These are phyloP conservation scores for Erodium trifolium DNA, from an alignment of 441 rosid species.

Conservation along the genomic window DNA sequence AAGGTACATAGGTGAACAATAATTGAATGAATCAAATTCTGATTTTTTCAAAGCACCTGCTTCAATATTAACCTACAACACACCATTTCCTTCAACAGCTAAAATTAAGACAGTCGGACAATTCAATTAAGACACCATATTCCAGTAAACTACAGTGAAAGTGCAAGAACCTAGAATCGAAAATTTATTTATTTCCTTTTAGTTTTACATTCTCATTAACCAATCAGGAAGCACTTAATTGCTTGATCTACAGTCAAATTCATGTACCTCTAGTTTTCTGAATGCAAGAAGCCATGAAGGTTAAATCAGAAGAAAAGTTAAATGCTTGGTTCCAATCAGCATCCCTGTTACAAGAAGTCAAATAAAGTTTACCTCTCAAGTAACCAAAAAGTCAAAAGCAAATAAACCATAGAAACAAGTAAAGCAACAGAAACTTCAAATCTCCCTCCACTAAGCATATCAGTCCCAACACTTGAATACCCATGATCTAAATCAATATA, in stretches of 20 bases:
- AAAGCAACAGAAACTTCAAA: too few species aligned
- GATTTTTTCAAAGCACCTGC: too few species aligned
- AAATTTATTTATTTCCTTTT: background rate
- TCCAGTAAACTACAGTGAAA: background rate
- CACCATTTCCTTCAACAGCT: background rate
- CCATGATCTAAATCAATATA: too few species aligned
- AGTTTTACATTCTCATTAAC: background rate
- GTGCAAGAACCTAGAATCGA: background rate
- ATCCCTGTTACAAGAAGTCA: slow-evolving; percentile 42
- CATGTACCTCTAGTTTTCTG: slow-evolving; percentile 48
- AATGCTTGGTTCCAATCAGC: slow-evolving; percentile 86
- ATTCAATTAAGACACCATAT: too few species aligned
- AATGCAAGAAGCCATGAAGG: slow-evolving; percentile 60
- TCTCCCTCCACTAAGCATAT: too few species aligned
- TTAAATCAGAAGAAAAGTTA: slow-evolving; percentile 66
- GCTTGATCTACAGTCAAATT: background rate
- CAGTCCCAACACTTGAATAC: too few species aligned
- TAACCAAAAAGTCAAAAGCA: too few species aligned
- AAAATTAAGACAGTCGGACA: background rate
- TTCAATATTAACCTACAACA: background rate
- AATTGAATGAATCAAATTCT: too few species aligned
- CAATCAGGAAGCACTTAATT: background rate
- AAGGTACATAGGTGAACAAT: too few species aligned
- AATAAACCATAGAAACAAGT: too few species aligned
- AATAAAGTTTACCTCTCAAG: too few species aligned